phyloP scores from a whole-genome alignment of 345 rosid species.

The Eucalyptus erythrocorys region DNA sequence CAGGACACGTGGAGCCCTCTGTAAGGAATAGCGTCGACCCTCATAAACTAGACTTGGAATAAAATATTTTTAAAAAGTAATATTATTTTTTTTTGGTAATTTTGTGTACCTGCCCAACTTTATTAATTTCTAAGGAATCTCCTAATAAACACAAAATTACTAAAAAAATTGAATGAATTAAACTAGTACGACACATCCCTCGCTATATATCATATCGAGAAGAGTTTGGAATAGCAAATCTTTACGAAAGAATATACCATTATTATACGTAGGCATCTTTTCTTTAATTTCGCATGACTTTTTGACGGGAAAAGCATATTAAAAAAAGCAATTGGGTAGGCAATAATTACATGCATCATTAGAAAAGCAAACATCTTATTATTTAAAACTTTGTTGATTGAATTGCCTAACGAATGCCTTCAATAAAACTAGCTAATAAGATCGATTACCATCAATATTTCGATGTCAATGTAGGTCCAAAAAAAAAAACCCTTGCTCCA shows the following conservation, averaged over 20 bases:
- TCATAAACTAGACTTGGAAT: background rate
- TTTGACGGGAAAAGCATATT: background rate
- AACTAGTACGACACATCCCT: background rate
- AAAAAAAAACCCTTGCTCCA: too few species aligned
- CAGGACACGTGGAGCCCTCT: background rate
- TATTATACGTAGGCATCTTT: background rate
- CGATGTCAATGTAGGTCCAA: too few species aligned
- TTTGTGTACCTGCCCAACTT: background rate
- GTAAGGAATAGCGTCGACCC: background rate
- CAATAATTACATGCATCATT: background rate
- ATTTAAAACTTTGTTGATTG: background rate
- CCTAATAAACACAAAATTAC: background rate
- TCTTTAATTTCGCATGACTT: background rate
- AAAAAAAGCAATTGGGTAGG: background rate
- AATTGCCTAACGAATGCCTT: background rate
- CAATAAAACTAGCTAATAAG: background rate
- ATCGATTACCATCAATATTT: background rate
- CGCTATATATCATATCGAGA: rapidly evolving
- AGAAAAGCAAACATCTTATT: background rate
- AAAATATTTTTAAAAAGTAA: background rate
- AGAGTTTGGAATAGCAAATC: background rate
- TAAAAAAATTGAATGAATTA: background rate
- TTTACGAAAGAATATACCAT: too few species aligned
- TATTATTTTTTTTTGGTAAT: background rate
- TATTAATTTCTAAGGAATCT: background rate